A percentile compares a stretch with the other conserved stretches of the same genome.
Conservation (phyloP, 2,329 filamentous ascomycete genomes). For the Colletotrichum sidae region DNA sequence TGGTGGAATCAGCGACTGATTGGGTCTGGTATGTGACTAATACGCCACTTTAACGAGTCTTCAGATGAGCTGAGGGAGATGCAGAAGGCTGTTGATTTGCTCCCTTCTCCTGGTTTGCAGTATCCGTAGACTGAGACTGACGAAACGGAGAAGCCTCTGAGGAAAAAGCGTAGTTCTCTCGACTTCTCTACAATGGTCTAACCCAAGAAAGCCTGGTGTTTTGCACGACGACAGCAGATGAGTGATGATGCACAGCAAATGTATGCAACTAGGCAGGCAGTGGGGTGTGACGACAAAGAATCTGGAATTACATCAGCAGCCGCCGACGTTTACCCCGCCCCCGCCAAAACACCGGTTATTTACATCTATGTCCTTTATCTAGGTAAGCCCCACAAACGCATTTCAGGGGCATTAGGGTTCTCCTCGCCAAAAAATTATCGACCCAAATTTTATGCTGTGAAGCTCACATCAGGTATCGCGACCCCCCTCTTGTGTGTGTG, state of each 20-base stretch:
- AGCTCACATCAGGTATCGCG: slow-evolving; percentile 1
- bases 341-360: slow-evolving; percentile 20
- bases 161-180: no score
- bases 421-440: no score
- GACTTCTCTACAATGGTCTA: no score
- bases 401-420: background rate
- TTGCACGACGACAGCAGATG: no score
- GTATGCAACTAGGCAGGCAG: no score
- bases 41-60: slow-evolving; percentile 3
- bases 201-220: no score
- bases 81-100: slow-evolving; percentile 20
- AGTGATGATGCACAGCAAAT: no score
- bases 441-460: no score
- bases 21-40: slow-evolving; percentile 30
- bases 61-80: background rate
- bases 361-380: background rate
- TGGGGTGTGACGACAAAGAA: background rate
- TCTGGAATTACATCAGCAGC: slow-evolving; percentile 22
- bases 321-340: slow-evolving; percentile 20
- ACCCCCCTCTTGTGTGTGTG: background rate
- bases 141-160: no score
- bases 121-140: no score
- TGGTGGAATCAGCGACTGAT: slow-evolving; percentile 20
- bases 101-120: background rate
- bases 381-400: background rate